These are phyloP conservation scores for Alternaria alternata DNA, from an alignment of 2,329 filamentous ascomycete species.

Conservation along the genomic window DNA sequence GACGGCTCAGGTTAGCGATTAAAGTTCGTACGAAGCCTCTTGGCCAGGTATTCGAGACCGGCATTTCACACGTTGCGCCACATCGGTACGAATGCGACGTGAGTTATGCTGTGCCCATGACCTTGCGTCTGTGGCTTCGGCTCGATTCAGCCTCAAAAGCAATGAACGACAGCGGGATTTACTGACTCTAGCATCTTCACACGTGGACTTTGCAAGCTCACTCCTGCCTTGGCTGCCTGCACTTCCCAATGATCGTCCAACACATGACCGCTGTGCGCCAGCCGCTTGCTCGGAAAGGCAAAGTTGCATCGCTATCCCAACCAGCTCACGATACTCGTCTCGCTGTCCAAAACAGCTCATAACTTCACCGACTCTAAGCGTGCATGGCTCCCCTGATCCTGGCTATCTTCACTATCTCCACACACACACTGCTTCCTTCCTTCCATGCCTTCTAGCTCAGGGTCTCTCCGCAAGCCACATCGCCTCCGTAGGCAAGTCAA, in stretches of 20 bases:
- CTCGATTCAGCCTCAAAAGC: constrained; percentile 1
- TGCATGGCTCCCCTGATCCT: constrained; percentile 1
- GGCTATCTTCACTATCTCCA: constrained; percentile 1
- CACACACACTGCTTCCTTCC: constrained; percentile 2
- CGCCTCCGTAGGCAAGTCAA: constrained; percentile 17
- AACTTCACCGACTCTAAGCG: constrained; percentile 13
- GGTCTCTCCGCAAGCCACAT: constrained; percentile 19
- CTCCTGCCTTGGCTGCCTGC: constrained; percentile 1
- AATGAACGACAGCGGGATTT: constrained; percentile 5
- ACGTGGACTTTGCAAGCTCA: constrained; percentile 4
- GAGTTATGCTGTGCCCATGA: neutral
- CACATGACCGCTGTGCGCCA: constrained; percentile 12
- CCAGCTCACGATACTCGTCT: constrained; percentile 12
- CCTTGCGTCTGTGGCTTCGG: neutral
- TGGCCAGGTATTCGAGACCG: constrained; percentile 3
- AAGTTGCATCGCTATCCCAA: constrained; percentile 12
- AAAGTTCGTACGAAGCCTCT: constrained; percentile 24
- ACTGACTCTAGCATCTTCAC: constrained; percentile 6
- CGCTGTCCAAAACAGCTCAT: constrained; percentile 13
- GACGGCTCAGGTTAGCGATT: constrained; percentile 15
- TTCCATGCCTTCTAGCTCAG: constrained; percentile 22
- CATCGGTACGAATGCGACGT: constrained; percentile 3
- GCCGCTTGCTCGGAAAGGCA: constrained; percentile 15
- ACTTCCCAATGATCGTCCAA: constrained; percentile 14
- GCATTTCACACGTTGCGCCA: constrained; percentile 8